phyloP scores from a whole-genome alignment of 179 eudicot species.

The Corrigiola litoralis region DNA sequence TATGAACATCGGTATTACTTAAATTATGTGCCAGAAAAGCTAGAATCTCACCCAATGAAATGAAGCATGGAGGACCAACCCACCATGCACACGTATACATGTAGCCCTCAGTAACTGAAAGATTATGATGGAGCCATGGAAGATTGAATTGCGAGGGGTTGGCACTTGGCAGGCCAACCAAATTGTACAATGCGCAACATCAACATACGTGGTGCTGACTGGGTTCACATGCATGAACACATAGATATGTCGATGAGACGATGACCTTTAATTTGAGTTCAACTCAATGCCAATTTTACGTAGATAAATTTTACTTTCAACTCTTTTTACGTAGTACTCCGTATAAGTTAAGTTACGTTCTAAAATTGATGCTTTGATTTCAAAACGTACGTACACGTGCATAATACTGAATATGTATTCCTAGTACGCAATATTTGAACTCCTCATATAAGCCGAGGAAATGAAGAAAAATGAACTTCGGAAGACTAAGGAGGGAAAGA shows the following conservation, averaged over 20 bases:
- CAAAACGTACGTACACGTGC: too few species aligned
- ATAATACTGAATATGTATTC: too few species aligned
- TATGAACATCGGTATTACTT: neutral
- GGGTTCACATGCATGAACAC: constrained; percentile 16
- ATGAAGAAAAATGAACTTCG: too few species aligned
- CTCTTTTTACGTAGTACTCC: too few species aligned
- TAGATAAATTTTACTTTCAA: too few species aligned
- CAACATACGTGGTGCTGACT: constrained; percentile 31
- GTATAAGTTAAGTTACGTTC: too few species aligned
- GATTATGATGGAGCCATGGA: too few species aligned
- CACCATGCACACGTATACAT: constrained; percentile 13
- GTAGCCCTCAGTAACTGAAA: neutral
- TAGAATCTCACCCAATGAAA: neutral
- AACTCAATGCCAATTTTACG: neutral
- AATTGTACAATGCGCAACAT: constrained; percentile 15
- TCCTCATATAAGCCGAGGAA: too few species aligned
- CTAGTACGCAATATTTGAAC: too few species aligned
- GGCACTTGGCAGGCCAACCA: constrained; percentile 4
- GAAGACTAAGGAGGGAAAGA: neutral
- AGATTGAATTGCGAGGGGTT: neutral
- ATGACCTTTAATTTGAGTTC: neutral
- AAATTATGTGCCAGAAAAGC: neutral
- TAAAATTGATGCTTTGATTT: too few species aligned
- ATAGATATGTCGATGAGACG: too few species aligned
- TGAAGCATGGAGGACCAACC: neutral